phyloP scores from a whole-genome alignment of 805 yeast species.

The Tanozyma kutaoensis region DNA sequence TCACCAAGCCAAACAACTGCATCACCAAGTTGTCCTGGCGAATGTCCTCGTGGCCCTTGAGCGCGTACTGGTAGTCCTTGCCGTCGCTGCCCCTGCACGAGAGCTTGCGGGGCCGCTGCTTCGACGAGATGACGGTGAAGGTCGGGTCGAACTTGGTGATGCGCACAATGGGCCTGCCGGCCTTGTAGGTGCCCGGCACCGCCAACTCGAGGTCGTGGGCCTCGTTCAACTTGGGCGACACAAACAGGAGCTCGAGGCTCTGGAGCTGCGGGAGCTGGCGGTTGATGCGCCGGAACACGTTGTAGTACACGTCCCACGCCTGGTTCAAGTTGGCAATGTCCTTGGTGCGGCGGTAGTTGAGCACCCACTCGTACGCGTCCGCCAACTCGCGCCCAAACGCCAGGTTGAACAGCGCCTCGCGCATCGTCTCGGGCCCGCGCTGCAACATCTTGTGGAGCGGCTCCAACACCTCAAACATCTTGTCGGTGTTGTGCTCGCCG shows the following conservation, averaged over 20 bases:
- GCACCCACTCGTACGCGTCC: constrained; percentile 90
- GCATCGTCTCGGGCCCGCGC: constrained; percentile 80
- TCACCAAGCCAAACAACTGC: constrained; percentile 94
- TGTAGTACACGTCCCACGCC: constrained; percentile 96
- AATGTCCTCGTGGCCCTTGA: constrained; percentile 96
- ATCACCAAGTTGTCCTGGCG: constrained; percentile 95
- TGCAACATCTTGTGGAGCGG: constrained; percentile 80
- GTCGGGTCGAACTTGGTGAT: constrained; percentile 72
- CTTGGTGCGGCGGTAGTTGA: constrained; percentile 70
- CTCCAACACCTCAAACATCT: constrained; percentile 83
- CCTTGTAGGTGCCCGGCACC: constrained; percentile 85
- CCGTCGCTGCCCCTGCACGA: constrained; percentile 84
- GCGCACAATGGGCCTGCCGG: constrained; percentile 66
- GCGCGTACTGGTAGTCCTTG: constrained; percentile 63
- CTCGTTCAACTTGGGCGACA: constrained; percentile 77
- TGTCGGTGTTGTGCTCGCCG: constrained; percentile 89
- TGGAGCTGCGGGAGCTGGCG: constrained; percentile 81
- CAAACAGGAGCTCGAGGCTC: constrained; percentile 80
- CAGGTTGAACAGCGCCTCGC: constrained; percentile 86
- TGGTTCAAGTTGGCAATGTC: constrained; percentile 85
- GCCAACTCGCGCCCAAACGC: constrained; percentile 87
- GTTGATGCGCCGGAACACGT: constrained; percentile 82
- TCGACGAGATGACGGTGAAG: constrained; percentile 79
- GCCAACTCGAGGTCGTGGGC: constrained; percentile 77
- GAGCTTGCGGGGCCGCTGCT: constrained; percentile 87